Evolutionary conservation across 2,329 filamentous ascomycete species (phyloP), one percentile per base, ranked within the genome.

Genomic region (Neurospora sp.): DNA sequence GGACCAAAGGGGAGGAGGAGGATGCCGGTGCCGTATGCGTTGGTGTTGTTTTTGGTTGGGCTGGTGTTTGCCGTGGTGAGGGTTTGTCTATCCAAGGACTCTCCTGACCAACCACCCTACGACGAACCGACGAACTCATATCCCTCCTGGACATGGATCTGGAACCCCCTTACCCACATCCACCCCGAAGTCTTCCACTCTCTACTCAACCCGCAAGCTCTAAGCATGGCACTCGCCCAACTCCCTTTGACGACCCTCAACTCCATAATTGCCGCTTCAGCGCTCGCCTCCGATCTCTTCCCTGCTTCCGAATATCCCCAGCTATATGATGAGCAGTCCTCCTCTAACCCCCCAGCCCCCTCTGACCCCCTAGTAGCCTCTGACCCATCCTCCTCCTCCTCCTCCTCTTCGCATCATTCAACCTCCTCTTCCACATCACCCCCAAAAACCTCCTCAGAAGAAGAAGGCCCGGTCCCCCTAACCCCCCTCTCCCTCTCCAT

Each of bases 171-270:
- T 38, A 82, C 82, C 74, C 89, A 92, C 6, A 79, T 78, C 69
- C 89, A 92, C 5, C 79, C 78, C 69, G 81, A 81, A 67, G 76
- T 86, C 40, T 87, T 86, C 70, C 80, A 74, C 39, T 71, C 69
- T 43, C 76, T 80, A 76, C 76, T 67, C 72, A 76, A 82, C 77
- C 76, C 73, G 77, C 77, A 74, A 74, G 84, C 76, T 68, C 82
- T 77, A 71, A 82, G 80, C 76, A 87, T 82, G 93, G 93, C 91
- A 13, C 82, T 97, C 9, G 93, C 93, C 1, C 95, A 98, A 79
- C 85, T 98, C 17, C 95, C 95, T 1, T 86, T 98, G 11, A 98
- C 95, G 0, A 93, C 93, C 0, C 86, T 98, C 69, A 98, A 98
- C 82, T 97, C 93, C 4, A 88, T 98, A 74, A 89, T 98, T 72